Evolutionary conservation across 176 grass and related monocot species (phyloP), one percentile per base, ranked within the genome.

Genomic region (Eleusine coracana): DNA sequence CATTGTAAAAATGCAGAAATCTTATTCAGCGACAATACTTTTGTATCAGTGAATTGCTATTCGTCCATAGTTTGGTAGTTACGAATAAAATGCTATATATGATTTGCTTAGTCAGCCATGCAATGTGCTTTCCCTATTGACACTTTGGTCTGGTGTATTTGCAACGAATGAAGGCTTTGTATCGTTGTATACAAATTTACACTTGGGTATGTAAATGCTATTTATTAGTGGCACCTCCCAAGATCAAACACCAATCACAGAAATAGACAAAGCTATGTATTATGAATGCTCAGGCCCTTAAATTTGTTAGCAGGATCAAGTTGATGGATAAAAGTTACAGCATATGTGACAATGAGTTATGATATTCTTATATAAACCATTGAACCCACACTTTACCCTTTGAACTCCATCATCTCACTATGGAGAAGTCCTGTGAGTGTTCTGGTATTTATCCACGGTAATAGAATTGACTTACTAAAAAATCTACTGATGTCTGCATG

Each of bases 41-140:
- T 40, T 79, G 5, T 71, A 14, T 85, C 55, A 36, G 42, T 85
- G 78, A 46, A 83, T 49, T 64, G 21, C 16, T 45, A 29, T 25
- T 14, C 41, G 8, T 71, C 40, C 28, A 52, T 52, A 52, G 17
- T 1, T 48, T 65, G 36, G 28, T 65, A 59, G 5, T 39, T 68
- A 59, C 75, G 27, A n/a, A 66, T 58, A 58, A 56, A 56, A 7
- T 9, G n/a, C 68, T 31, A 59, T 2, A 38, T 81, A 56, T 37
- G 51, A 68, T 74, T 65, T 42, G 13, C 34, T 80, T 31, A 55
- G 37, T 67, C 4, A 75, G 49, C 41, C 20, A 6, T 68, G 72
- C 11, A 66, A 68, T 39, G 39, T 66, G 17, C 3, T 67, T 60
- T 75, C 4, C 36, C 20, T 61, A 44, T 69, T 2, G 55, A 7